A percentile compares a stretch with the other conserved stretches of the same genome.
These are phyloP conservation scores for Hordeum pubiflorum DNA, from an alignment of 202 grass and related monocot species.

Conservation along the genomic window DNA sequence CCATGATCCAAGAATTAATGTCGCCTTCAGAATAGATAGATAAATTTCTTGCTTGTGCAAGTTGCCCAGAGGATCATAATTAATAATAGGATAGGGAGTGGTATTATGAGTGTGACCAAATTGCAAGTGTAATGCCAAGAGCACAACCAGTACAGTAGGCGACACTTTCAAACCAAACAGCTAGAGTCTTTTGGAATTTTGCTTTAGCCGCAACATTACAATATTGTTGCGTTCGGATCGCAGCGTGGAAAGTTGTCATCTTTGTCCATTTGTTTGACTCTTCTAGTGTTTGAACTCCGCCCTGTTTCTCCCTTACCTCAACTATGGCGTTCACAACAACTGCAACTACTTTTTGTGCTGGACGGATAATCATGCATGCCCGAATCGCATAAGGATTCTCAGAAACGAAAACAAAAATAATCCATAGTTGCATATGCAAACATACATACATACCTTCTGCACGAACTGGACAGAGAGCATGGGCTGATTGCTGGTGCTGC, in stretches of 20 bases:
- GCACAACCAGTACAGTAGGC: background rate
- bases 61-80: background rate
- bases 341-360: background rate
- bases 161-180: background rate
- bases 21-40: background rate
- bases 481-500: background rate
- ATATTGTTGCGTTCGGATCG: background rate
- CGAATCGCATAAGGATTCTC: background rate
- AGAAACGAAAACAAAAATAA: background rate
- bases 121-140: background rate
- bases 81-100: background rate
- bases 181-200: background rate
- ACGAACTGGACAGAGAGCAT: conserved; percentile 40
- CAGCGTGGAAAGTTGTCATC: background rate
- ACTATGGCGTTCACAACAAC: background rate
- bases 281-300: background rate
- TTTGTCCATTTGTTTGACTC: conserved; percentile 24
- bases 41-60: background rate
- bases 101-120: too few species aligned
- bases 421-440: background rate
- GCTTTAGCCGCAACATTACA: background rate
- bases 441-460: conserved; percentile 39
- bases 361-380: background rate
- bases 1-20: conserved; percentile 8
- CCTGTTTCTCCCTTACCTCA: background rate